Percentiles rank a stretch among this genome's conserved stretches.
Conservation (phyloP, 441 rosid species). For the Kokia cookei region DNA sequence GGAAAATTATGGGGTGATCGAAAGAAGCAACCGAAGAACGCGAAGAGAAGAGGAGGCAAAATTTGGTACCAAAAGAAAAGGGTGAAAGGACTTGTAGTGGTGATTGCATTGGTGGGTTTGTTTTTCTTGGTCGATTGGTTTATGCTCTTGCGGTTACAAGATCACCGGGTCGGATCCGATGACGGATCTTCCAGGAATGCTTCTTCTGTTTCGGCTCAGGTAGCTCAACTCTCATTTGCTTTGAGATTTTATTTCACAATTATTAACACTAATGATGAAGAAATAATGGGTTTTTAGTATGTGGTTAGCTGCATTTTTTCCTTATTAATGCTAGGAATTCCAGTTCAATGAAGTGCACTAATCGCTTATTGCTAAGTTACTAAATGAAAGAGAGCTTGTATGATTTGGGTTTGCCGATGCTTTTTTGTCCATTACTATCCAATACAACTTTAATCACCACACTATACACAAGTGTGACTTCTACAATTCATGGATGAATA, state of each 20-base stretch:
- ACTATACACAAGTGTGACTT: not conserved
- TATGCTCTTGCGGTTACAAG: constrained; percentile 67
- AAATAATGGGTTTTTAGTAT: not conserved
- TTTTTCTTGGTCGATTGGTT: constrained; percentile 67
- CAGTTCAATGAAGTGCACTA: not conserved
- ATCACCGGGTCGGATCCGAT: constrained; percentile 28
- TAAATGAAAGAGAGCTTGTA: not conserved
- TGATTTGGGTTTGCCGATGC: not conserved
- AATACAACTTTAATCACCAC: not conserved
- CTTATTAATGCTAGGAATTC: not conserved
- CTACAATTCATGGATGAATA: not conserved
- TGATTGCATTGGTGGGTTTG: constrained; percentile 49
- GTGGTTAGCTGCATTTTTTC: not conserved
- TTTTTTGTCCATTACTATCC: no score
- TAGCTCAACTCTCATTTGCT: constrained; percentile 12
- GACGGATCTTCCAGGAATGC: constrained; percentile 27
- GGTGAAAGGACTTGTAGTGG: constrained; percentile 35
- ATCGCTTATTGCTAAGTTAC: not conserved
- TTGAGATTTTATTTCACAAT: not conserved
- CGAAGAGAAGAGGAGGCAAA: constrained; percentile 41
- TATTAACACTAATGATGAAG: not conserved
- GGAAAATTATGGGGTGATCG: constrained; percentile 19
- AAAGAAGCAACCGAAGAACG: constrained; percentile 25
- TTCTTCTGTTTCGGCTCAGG: constrained; percentile 40
- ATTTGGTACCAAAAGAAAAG: constrained; percentile 36